A percentile compares a stretch with the other conserved stretches of the same genome.
phyloP scores from a whole-genome alignment of 139 green algal genomes.

The Diplosphaera chodatii region DNA sequence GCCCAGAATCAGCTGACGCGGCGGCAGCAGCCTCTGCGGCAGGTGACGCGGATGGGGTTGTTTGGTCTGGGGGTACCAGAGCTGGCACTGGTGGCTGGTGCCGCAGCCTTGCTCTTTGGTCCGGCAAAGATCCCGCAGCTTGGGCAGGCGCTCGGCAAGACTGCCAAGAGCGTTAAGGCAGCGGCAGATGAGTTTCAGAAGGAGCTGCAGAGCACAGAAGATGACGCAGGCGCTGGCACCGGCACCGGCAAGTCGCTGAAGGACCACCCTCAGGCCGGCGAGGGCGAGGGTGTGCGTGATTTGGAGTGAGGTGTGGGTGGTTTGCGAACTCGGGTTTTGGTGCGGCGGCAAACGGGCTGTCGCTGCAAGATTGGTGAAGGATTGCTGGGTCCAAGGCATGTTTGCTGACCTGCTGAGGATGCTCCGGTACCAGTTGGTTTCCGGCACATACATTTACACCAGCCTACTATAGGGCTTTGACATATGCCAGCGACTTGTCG shows the following conservation, averaged over 20 bases:
- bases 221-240: background rate
- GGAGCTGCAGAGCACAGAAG: background rate
- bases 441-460: too few species aligned
- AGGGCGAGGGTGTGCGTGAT: background rate
- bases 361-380: too few species aligned
- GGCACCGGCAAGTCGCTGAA: background rate
- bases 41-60: conserved; percentile 39
- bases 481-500: too few species aligned
- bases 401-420: too few species aligned
- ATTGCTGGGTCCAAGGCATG: too few species aligned
- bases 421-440: too few species aligned
- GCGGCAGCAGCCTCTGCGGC: background rate
- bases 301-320: conserved; percentile 1
- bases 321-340: too few species aligned
- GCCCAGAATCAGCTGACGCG: background rate
- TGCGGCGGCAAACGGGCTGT: too few species aligned
- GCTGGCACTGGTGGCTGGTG: conserved; percentile 79
- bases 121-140: background rate
- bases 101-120: conserved; percentile 80
- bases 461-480: too few species aligned
- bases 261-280: background rate
- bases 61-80: conserved; percentile 86
- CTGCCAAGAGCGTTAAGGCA: background rate
- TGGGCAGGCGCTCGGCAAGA: background rate
- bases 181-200: background rate